Conservation (phyloP, 192 early-diverging fungal genomes). For the Dimargaris verticillata region DNA sequence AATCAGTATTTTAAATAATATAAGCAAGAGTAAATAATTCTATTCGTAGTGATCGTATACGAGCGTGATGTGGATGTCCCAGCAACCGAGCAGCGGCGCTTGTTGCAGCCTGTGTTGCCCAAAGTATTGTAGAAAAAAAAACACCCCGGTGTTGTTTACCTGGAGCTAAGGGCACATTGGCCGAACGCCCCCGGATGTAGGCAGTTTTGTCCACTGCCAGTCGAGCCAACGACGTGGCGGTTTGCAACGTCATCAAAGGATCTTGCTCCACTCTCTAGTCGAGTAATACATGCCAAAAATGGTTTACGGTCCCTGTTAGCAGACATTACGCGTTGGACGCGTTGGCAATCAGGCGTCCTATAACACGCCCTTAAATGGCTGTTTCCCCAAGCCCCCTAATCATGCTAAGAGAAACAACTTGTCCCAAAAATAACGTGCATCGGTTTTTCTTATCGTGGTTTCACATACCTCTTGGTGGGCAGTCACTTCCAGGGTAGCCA, state of each 20-base stretch:
- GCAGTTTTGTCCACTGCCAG: slow-evolving; percentile 33
- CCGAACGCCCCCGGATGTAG: slow-evolving; percentile 53
- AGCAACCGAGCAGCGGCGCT: too few species aligned
- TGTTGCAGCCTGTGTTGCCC: too few species aligned
- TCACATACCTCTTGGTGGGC: neutral
- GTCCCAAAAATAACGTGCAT: neutral
- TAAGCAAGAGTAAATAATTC: too few species aligned
- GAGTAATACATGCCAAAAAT: too few species aligned
- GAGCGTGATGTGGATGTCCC: too few species aligned
- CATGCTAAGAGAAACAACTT: neutral
- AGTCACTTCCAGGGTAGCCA: neutral
- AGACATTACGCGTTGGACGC: neutral
- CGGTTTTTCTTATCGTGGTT: neutral
- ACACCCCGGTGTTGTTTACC: slow-evolving; percentile 16
- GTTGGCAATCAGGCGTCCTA: neutral
- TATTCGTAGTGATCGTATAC: too few species aligned
- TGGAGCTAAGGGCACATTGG: slow-evolving; percentile 59
- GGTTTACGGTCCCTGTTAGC: neutral
- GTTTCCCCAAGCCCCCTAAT: neutral
- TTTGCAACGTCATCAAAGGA: slow-evolving; percentile 25
- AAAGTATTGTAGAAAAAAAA: too few species aligned
- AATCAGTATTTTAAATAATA: too few species aligned
- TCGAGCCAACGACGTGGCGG: slow-evolving; percentile 57
- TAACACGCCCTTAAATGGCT: neutral
- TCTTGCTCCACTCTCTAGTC: too few species aligned